Base-by-base conservation (phyloP, 2,329 filamentous ascomycete species). In the Cladophialophora immunda region DNA sequence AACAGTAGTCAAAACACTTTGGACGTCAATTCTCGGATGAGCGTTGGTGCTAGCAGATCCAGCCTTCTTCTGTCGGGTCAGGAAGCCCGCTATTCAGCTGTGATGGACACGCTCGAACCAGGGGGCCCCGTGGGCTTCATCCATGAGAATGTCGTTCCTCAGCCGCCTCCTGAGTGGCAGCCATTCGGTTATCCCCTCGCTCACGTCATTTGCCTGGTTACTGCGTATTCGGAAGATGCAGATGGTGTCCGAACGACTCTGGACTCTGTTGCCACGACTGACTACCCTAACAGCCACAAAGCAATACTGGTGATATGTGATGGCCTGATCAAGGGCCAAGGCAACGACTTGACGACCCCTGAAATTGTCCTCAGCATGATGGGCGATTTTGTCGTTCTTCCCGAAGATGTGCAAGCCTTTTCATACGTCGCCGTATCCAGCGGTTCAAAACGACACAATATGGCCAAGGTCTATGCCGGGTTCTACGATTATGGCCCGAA, bases 221-320 rank as follows among this genome's bases (percentile, higher is more conserved):
- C 96, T 29, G 93, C 93, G 19, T 99, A 99, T 78, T 99, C 95
- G 0, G 95, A 99, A 82, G 95, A 95, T 71, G 92, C 91, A 71
- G 91, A 97, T 67, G 95, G 94, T 75, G 87, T 99, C 64, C 91
- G 95, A 56, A 97, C 94, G 0, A 99, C 95, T 0, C 83, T 99
- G 30, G 94, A 99, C 80, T 99, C 95, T 0, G 91, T 99, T 76
- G 95, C 94, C 58, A 97, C 92, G 80, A 99, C 95, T 2, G 96
- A 99, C 79, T 99, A 99, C 75, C 95, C 95, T 58, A 99, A 99
- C 85, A 98, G 94, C 78, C 96, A 99, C 86, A 99, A 99, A 81
- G 88, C 94, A 30, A 95, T 99, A 73, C 86, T 99, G 67, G 92
- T 97, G 74, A 92, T 99, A 74, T 99, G 95, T 81, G 95, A 99